A percentile compares a stretch with the other conserved stretches of the same genome.
Conservation (phyloP, 2,329 filamentous ascomycete species). For the Shiraia bambusicola region DNA sequence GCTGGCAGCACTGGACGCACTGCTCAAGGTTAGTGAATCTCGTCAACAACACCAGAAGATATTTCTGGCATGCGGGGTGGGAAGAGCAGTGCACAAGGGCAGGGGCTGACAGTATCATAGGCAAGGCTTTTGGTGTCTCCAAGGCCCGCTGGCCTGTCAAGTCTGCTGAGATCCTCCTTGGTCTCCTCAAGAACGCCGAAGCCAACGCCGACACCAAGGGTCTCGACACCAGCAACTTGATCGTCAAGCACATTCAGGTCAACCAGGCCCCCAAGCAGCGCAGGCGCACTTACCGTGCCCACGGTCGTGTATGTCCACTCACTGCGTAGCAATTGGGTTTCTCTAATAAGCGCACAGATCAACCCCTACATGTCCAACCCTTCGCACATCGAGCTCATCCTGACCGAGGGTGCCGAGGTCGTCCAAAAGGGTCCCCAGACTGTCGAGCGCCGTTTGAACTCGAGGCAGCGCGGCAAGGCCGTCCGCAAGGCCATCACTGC, state of each 20-base stretch:
- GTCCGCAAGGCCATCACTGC: conserved; percentile 63
- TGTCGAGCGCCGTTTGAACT: conserved; percentile 73
- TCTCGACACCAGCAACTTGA: conserved; percentile 83
- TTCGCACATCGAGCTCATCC: conserved; percentile 99
- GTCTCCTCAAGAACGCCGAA: conserved; percentile 67
- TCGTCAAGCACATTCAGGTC: conserved; percentile 99
- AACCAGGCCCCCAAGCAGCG: conserved; percentile 99
- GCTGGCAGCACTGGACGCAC: conserved; percentile 92
- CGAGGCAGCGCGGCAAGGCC: conserved; percentile 82
- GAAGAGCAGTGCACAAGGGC: conserved; percentile 6
- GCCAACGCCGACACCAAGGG: conserved; percentile 52
- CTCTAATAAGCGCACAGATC: conserved; percentile 63
- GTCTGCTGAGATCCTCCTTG: conserved; percentile 97
- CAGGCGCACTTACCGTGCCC: conserved; percentile 98
- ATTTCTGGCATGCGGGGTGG: conserved; percentile 3
- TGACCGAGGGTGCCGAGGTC: conserved; percentile 94
- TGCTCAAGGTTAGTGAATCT: conserved; percentile 82
- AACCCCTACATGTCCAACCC: conserved; percentile 99
- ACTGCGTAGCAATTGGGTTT: background rate
- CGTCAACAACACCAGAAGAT: background rate
- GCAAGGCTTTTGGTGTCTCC: conserved; percentile 98
- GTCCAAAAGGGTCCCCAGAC: conserved; percentile 79
- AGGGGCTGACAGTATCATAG: conserved; percentile 52
- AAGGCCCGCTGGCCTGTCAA: conserved; percentile 99
- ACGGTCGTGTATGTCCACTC: conserved; percentile 86